Percentiles rank a stretch among this genome's conserved stretches.
These are phyloP conservation scores for Colletotrichum gigasporum DNA, from an alignment of 2,329 filamentous ascomycete species.

Conservation along the genomic window DNA sequence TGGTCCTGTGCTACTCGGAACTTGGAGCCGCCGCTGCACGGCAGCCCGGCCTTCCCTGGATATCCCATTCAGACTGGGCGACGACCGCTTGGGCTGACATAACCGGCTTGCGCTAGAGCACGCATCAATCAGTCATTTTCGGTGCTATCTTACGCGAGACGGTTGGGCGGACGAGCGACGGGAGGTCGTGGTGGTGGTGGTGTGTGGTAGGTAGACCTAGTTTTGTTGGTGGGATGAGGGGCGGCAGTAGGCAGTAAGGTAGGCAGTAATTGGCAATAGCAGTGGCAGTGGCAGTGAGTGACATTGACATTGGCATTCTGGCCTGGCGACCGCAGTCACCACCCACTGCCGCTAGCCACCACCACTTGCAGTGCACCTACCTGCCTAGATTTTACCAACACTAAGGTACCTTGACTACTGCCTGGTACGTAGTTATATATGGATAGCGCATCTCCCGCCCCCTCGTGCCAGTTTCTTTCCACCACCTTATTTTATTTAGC, in stretches of 20 bases:
- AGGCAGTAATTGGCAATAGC: too few relatives aligned
- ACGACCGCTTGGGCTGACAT: conserved; percentile 1
- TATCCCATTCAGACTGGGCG: conserved; percentile 20
- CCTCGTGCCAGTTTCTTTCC: background rate
- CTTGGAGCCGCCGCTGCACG: too few relatives aligned
- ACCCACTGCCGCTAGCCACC: too few relatives aligned
- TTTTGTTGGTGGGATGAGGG: too few relatives aligned
- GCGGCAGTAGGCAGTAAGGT: background rate
- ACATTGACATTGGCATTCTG: background rate
- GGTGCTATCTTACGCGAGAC: background rate
- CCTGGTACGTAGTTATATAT: conserved; percentile 15
- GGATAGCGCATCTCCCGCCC: conserved; percentile 22
- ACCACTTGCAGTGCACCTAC: too few relatives aligned
- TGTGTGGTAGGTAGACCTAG: too few relatives aligned
- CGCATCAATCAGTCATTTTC: background rate
- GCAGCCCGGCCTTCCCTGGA: conserved; percentile 21
- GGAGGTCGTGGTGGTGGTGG: background rate
- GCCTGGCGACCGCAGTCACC: background rate
- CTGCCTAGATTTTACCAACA: background rate
- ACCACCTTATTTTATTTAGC: conserved; percentile 19
- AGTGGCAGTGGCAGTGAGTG: background rate
- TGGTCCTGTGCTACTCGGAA: too few relatives aligned
- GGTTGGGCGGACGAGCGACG: too few relatives aligned
- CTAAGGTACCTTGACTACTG: background rate
- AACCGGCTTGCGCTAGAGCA: background rate